Evolutionary conservation across 78 protist species (phyloP).

Genomic region (Polysphondylium violaceum): DNA sequence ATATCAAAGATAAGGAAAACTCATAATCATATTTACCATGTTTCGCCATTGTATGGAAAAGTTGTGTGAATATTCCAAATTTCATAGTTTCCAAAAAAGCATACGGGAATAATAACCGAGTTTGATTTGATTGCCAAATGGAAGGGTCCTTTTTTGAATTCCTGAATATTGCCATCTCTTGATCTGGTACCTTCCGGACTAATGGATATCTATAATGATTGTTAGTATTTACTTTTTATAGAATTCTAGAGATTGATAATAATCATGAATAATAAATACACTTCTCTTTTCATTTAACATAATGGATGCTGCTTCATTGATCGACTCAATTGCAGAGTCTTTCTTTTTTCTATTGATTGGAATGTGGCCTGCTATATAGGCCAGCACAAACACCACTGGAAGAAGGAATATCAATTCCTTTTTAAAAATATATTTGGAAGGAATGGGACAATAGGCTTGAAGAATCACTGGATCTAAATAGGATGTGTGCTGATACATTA

Average conservation of each 20-base stretch:
- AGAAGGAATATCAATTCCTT: slow-evolving; percentile 37
- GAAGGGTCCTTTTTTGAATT: slow-evolving; percentile 80
- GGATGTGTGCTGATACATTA: slow-evolving; percentile 46
- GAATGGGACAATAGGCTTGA: slow-evolving; percentile 44
- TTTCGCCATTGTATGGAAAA: slow-evolving; percentile 41
- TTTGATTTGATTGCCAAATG: slow-evolving; percentile 61
- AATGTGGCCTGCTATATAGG: slow-evolving; percentile 46
- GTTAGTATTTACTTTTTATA: no score
- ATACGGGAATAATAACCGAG: slow-evolving; percentile 29
- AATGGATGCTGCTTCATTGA: slow-evolving; percentile 29
- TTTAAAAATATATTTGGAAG: slow-evolving; percentile 50
- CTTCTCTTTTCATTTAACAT: not conserved
- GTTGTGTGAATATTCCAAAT: slow-evolving; percentile 1
- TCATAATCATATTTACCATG: no score
- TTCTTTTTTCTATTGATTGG: slow-evolving; percentile 69
- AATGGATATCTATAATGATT: slow-evolving; percentile 10
- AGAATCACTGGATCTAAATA: slow-evolving; percentile 63
- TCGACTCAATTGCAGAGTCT: slow-evolving; percentile 50
- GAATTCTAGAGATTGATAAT: no score
- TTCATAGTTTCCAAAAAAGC: slow-evolving; percentile 40
- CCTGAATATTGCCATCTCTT: slow-evolving; percentile 59
- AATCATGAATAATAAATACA: not conserved
- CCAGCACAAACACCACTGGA: slow-evolving; percentile 35
- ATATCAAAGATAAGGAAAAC: not conserved
- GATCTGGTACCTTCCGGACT: slow-evolving; percentile 81